Conservation (phyloP, 495 filamentous ascomycete species). For the Acidomyces sp. region DNA sequence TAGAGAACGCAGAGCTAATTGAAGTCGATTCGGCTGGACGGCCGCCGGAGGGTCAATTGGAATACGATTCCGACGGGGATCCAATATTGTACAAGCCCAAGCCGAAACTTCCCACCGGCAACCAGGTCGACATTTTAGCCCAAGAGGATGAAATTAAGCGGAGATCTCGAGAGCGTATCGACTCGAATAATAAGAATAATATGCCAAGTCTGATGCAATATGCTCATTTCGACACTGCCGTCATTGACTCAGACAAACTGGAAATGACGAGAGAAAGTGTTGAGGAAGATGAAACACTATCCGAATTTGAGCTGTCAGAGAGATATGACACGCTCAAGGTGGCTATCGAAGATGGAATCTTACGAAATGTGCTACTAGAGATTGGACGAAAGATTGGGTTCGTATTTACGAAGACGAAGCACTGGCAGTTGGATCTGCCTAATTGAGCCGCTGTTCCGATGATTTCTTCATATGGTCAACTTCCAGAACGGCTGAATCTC, state of each 20-base stretch:
- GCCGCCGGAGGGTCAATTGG: constrained; percentile 21
- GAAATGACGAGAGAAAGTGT: constrained; percentile 22
- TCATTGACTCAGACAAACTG: constrained; percentile 25
- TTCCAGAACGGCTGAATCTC: no score
- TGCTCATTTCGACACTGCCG: constrained; percentile 47
- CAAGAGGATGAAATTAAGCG: constrained; percentile 41
- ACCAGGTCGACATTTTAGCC: constrained; percentile 46
- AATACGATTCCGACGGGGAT: constrained; percentile 12
- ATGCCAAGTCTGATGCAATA: constrained; percentile 51
- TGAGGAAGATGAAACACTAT: constrained; percentile 5
- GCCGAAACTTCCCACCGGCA: constrained; percentile 34
- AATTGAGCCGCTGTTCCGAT: no score
- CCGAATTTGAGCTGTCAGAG: constrained; percentile 3
- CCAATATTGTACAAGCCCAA: constrained; percentile 27
- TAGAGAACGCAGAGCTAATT: constrained; percentile 5
- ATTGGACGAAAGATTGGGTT: constrained; percentile 48
- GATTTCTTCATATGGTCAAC: no score
- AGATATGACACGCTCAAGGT: constrained; percentile 25
- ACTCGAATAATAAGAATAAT: constrained; percentile 45
- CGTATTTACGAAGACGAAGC: constrained; percentile 52
- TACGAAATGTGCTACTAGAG: constrained; percentile 48
- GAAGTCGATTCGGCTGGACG: constrained; percentile 24
- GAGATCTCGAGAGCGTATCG: constrained; percentile 29
- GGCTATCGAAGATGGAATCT: constrained; percentile 47
- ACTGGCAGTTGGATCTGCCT: no score